phyloP scores from a whole-genome alignment of 306 rosid genomes.

The Myrica gale region DNA sequence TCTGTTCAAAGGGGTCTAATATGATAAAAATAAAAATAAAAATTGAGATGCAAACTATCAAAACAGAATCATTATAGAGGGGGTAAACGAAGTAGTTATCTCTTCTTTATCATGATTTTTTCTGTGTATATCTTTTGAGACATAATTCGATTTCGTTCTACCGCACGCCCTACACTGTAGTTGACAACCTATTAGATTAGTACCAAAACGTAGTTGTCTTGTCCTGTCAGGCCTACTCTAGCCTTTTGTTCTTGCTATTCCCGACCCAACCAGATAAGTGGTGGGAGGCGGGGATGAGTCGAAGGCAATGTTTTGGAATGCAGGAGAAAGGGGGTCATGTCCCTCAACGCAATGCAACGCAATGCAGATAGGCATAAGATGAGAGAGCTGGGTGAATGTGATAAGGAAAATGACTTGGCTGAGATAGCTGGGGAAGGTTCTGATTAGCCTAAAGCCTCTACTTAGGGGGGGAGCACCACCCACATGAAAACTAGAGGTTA shows the following conservation, averaged over 20 bases:
- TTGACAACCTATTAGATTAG: too few relatives aligned
- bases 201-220: neutral
- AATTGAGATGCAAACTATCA: too few relatives aligned
- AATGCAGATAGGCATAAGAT: slow-evolving; percentile 24
- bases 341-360: slow-evolving; percentile 31
- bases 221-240: neutral
- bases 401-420: slow-evolving; percentile 20
- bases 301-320: neutral
- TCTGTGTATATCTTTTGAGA: too few relatives aligned
- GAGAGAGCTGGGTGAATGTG: neutral
- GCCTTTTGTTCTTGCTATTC: neutral
- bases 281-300: neutral
- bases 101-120: too few relatives aligned
- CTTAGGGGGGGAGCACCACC: slow-evolving; percentile 21
- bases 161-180: too few relatives aligned
- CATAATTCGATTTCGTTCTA: too few relatives aligned
- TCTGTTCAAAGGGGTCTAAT: too few relatives aligned
- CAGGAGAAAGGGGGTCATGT: slow-evolving; percentile 46
- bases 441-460: slow-evolving; percentile 42
- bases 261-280: neutral
- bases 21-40: too few relatives aligned
- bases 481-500: slow-evolving; percentile 20
- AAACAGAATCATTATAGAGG: too few relatives aligned
- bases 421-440: slow-evolving; percentile 5
- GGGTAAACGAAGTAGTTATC: too few relatives aligned